Base-by-base conservation (phyloP, 192 early-diverging fungal species). In the Linnemannia schmuckeri region DNA sequence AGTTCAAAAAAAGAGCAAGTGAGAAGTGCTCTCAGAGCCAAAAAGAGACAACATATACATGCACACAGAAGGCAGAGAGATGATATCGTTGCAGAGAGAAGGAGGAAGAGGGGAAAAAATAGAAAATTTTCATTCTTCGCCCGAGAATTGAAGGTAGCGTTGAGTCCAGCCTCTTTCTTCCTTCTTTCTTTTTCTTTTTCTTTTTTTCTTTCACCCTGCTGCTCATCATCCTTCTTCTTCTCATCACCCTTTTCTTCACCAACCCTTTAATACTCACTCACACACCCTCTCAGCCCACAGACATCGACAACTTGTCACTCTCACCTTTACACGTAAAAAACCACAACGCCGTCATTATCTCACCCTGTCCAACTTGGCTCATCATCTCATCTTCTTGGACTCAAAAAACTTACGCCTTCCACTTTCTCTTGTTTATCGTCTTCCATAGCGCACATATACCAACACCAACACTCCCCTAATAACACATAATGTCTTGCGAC, bases 401-500 rank as follows among this genome's bases (percentile, higher is more conserved):
- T 27, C 35, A n/a, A 9, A 47, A 44, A 78, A 22, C 30, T 38
- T 6, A 42, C 44, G 44, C 47, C 46, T 37, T 49, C 47, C 47
- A 10, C 54, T 27, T 49, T 42, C 55, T 75, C 52, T 75, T 37
- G 27, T 46, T 13, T 10, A 7, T 37, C 8, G 6, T 47, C 5
- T 38, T 37, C 27, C 55, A 42, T 12, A 30, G 61, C 30, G n/a
- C 30, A 66, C 61, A 66, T 33, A 66, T 66, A 66, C 61, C 61
- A 41, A 38, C 46, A 49, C 27, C 9, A 22, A 38, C 9, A 63
- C 38, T 20, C 73, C 49, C 37, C 38, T 73, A 70, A 71, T 76
- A 35, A 17, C 47, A 47, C 76, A 87, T 66, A 88, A 92, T 93
- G 92, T 93, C 92, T 77, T 94, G 93, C 88, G 92, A 94, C 85